These are phyloP conservation scores for Prinsepia uniflora DNA, from an alignment of 306 rosid genomes.

Conservation along the genomic window DNA sequence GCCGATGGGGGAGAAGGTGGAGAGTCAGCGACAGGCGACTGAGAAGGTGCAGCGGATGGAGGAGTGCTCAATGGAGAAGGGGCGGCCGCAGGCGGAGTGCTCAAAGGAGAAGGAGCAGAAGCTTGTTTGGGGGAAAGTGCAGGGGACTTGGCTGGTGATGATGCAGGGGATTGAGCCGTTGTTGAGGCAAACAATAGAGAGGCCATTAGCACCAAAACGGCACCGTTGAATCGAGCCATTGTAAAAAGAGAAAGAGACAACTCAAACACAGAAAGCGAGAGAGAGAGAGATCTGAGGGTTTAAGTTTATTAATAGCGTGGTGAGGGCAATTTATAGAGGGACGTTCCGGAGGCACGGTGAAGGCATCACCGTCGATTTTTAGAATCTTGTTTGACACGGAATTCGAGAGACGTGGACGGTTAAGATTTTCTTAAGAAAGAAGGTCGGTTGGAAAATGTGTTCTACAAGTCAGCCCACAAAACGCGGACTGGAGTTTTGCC, in stretches of 20 bases:
- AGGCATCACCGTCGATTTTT: too few relatives aligned
- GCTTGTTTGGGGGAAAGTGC: not conserved
- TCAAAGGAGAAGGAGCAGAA: not conserved
- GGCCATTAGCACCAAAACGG: not conserved
- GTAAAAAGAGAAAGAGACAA: not conserved
- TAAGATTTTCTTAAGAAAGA: not conserved
- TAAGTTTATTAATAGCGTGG: too few relatives aligned
- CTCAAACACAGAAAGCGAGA: not conserved
- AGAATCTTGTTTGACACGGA: too few relatives aligned
- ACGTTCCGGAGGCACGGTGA: too few relatives aligned
- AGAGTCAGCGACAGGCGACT: not conserved
- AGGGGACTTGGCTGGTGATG: not conserved
- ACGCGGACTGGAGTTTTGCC: not conserved
- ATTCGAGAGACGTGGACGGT: too few relatives aligned
- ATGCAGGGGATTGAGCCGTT: not conserved
- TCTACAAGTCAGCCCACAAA: not conserved
- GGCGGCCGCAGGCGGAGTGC: conserved; percentile 3
- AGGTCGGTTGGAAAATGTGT: not conserved
- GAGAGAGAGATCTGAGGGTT: not conserved
- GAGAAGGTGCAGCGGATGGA: not conserved
- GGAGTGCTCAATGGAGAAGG: not conserved
- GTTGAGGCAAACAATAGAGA: not conserved
- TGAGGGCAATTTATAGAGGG: too few relatives aligned
- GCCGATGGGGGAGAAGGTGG: not conserved
- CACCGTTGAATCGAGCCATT: conserved; percentile 1